Percentiles rank a stretch among this genome's conserved stretches.
Evolutionary conservation across 306 rosid genomes (phyloP).

Genomic region (Alnus glutinosa): DNA sequence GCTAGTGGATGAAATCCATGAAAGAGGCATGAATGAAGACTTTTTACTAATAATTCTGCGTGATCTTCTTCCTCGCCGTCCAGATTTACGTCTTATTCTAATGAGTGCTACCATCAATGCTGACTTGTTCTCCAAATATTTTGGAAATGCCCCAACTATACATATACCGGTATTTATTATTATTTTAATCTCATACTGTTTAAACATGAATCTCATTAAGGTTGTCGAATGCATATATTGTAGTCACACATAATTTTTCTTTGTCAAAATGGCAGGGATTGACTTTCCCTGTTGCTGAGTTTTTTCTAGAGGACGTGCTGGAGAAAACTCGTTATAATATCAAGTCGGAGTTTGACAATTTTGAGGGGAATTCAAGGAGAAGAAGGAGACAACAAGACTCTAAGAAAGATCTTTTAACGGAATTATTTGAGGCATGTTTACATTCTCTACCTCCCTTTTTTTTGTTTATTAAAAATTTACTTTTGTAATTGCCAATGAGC

Average conservation of each 20-base stretch:
- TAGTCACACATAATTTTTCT: constrained; percentile 18
- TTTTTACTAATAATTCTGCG: constrained; percentile 79
- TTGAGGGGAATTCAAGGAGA: constrained; percentile 72
- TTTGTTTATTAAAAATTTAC: neutral
- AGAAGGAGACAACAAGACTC: constrained; percentile 82
- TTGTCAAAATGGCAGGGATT: constrained; percentile 62
- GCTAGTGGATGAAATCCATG: constrained; percentile 97
- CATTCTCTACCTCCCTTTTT: constrained; percentile 19
- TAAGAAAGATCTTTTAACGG: constrained; percentile 83
- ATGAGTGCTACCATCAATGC: constrained; percentile 99
- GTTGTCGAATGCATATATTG: constrained; percentile 20
- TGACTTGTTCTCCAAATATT: constrained; percentile 85
- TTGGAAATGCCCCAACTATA: constrained; percentile 72
- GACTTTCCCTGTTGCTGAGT: constrained; percentile 77
- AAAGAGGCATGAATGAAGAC: constrained; percentile 99
- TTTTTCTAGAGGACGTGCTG: constrained; percentile 83
- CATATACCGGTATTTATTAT: constrained; percentile 70
- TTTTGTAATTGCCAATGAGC: neutral
- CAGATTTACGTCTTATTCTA: constrained; percentile 86
- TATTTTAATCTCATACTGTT: constrained; percentile 25
- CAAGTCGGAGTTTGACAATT: constrained; percentile 71
- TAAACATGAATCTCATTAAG: neutral
- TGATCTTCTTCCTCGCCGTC: constrained; percentile 91
- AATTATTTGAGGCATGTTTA: constrained; percentile 81
- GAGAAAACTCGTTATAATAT: constrained; percentile 78